A percentile compares a stretch with the other conserved stretches of the same genome.
These are phyloP conservation scores for Pyronema omphalodes DNA, from an alignment of 495 filamentous ascomycete genomes.

Conservation along the genomic window DNA sequence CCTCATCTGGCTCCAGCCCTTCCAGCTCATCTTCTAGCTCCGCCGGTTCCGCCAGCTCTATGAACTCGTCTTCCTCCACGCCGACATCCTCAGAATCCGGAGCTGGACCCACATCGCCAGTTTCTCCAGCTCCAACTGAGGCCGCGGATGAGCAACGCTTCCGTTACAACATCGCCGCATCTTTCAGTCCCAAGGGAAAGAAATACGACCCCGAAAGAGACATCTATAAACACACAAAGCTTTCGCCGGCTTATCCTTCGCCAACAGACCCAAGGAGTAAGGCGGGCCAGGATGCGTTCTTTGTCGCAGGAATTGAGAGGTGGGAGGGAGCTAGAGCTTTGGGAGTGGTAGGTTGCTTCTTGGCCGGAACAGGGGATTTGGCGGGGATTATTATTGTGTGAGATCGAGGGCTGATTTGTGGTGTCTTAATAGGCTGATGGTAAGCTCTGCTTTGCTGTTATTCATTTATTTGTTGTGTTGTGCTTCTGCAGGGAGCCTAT, in stretches of 20 bases:
- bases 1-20: too few species aligned
- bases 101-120: neutral
- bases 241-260: conserved; percentile 34
- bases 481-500: too few species aligned
- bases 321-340: conserved; percentile 43
- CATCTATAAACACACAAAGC: conserved; percentile 53
- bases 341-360: conserved; percentile 38
- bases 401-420: neutral
- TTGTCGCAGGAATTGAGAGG: conserved; percentile 55
- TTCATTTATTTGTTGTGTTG: too few species aligned
- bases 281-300: conserved; percentile 91
- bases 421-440: neutral
- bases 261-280: neutral
- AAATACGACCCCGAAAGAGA: conserved; percentile 51
- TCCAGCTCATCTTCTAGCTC: too few species aligned
- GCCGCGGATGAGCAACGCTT: conserved; percentile 26
- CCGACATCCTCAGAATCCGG: too few species aligned
- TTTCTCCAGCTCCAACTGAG: conserved; percentile 5
- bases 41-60: too few species aligned
- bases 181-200: conserved; percentile 60
- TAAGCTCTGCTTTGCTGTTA: neutral
- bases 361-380: neutral
- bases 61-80: too few species aligned
- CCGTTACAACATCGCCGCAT: conserved; percentile 46
- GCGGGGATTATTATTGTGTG: neutral